Evolutionary conservation across 2,329 filamentous ascomycete genomes (phyloP).

Genomic region (Neoarthrinium moseri): DNA sequence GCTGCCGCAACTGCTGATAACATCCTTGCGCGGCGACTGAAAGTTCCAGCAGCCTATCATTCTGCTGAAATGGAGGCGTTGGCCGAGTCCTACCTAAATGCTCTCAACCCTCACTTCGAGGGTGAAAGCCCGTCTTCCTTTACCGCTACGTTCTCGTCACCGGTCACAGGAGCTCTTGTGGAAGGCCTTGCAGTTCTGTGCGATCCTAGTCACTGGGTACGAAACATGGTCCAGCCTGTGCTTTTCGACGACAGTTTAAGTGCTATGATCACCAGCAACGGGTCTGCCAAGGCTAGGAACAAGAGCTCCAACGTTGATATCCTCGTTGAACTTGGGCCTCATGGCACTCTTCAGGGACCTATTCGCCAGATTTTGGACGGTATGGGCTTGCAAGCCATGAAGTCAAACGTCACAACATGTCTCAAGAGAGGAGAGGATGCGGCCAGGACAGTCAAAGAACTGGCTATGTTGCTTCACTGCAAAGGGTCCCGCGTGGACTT

Average conservation of each 20-base stretch:
- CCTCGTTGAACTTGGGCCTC: conserved; percentile 5
- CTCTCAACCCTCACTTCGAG: conserved; percentile 2
- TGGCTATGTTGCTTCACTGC: conserved; percentile 1
- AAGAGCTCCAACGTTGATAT: conserved; percentile 14
- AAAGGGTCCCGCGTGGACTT: conserved; percentile 12
- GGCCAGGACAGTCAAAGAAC: conserved; percentile 23
- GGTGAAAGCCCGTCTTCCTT: not conserved
- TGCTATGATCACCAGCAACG: conserved; percentile 29
- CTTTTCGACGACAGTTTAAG: conserved; percentile 33
- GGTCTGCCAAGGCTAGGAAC: conserved; percentile 8
- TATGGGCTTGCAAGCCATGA: not conserved
- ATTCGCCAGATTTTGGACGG: conserved; percentile 18
- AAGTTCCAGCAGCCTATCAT: conserved; percentile 27
- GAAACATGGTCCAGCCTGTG: conserved; percentile 23
- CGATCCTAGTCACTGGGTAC: conserved; percentile 20
- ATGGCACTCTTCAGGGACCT: conserved; percentile 6
- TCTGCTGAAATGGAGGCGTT: conserved; percentile 26
- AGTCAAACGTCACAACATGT: conserved; percentile 1
- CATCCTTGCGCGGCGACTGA: conserved; percentile 16
- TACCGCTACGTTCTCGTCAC: conserved; percentile 1
- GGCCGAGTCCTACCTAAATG: conserved; percentile 16
- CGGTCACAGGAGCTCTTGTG: conserved; percentile 6
- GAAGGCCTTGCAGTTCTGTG: not conserved
- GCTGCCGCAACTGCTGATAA: conserved; percentile 22
- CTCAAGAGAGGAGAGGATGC: conserved; percentile 17